Evolutionary conservation across 1,139 yeast genomes (phyloP), one percentile per base, ranked within the genome.

Genomic region (Taphrina wiesneri): DNA sequence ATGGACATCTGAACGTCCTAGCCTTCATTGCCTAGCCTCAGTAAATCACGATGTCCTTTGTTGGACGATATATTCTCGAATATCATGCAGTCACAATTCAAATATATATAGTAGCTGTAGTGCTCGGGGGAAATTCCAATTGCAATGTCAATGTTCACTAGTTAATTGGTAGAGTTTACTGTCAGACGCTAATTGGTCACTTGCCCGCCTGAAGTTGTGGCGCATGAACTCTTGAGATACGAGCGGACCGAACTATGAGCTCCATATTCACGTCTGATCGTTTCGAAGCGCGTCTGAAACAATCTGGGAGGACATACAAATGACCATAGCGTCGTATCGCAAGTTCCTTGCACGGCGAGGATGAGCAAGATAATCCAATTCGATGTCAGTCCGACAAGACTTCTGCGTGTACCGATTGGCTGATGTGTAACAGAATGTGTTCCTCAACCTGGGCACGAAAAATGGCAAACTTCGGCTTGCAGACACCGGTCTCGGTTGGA

Each of bases 401-500:
- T n/a, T 41, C 19, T n/a, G 19, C 23, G 46, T 7, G 13, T 11
- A 5, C 46, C 19, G n/a, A 9, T 41, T n/a, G 13, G 7, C 46
- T 41, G 23, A 41, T 19, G 2, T 3, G 9, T 26, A 13, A 17
- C 39, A 54, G 59, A 54, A 54, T 54, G 59, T 93, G 70, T 91
- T 88, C 76, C 81, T 90, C 75, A 92, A 95, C 77, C 96, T 89
- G 76, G 88, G 96, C 68, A 85, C 86, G 71, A 81, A 83, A 65
- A 83, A 85, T 56, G 99, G 99, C 21, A 86, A 96, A 72, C 88
- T 93, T 83, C 90, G 99, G 77, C 84, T 95, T 70, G 96, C 97
- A 9, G 93, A 88, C 70, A 86, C 95, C 19, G 99, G 99, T 59
- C 82, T 93, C 53, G 99, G 99, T 60, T 93, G 99, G 99, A 93